phyloP scores from a whole-genome alignment of 2,329 filamentous ascomycete species.

The Phyllosticta citribraziliensis region DNA sequence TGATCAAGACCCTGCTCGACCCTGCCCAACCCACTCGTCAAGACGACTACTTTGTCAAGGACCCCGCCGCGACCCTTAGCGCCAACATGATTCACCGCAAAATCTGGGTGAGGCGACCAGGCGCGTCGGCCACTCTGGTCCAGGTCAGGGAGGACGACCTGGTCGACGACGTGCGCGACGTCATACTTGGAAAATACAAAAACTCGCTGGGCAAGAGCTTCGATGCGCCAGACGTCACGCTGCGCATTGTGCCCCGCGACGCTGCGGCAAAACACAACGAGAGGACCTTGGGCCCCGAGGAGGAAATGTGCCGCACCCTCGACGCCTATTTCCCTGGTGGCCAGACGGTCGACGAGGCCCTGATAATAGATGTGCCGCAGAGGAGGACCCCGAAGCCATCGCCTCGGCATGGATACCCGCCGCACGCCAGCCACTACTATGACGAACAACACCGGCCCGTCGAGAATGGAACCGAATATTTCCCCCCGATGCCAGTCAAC shows the following conservation, averaged over 20 bases:
- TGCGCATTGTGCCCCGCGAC: slow-evolving; percentile 68
- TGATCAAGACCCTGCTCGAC: slow-evolving; percentile 46
- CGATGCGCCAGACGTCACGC: slow-evolving; percentile 78
- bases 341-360: slow-evolving; percentile 77
- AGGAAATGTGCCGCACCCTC: slow-evolving; percentile 66
- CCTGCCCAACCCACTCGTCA: slow-evolving; percentile 16
- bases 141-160: slow-evolving; percentile 78
- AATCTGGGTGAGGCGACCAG: slow-evolving; percentile 87
- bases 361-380: slow-evolving; percentile 77
- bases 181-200: slow-evolving; percentile 85
- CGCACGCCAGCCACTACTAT: slow-evolving; percentile 33
- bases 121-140: slow-evolving; percentile 78
- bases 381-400: slow-evolving; percentile 72
- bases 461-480: slow-evolving; percentile 71
- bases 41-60: slow-evolving; percentile 32
- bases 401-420: slow-evolving; percentile 45
- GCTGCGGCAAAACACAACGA: slow-evolving; percentile 41
- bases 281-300: slow-evolving; percentile 72
- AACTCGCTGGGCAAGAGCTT: slow-evolving; percentile 85
- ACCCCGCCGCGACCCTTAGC: slow-evolving; percentile 21
- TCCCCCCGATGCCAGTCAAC: slow-evolving; percentile 52
- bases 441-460: slow-evolving; percentile 53
- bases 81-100: slow-evolving; percentile 51
- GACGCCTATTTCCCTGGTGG: slow-evolving; percentile 80
- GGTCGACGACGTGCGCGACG: slow-evolving; percentile 88